A percentile compares a stretch with the other conserved stretches of the same genome.
Evolutionary conservation across 2,329 filamentous ascomycete species (phyloP).

Genomic region (Cytospora paraplurivora): DNA sequence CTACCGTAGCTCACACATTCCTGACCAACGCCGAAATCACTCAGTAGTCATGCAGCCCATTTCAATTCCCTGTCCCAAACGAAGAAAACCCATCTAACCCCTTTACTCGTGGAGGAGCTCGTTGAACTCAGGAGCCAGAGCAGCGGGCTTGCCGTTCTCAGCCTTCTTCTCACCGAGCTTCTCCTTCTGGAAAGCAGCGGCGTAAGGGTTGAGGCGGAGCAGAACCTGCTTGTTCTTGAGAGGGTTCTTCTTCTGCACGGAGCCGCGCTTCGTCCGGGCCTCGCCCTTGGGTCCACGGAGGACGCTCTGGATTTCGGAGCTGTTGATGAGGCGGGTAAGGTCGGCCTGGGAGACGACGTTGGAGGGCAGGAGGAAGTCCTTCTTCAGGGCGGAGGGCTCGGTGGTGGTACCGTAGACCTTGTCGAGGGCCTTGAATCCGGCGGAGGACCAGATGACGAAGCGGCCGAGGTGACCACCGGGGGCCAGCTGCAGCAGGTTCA

Average conservation of each 20-base stretch:
- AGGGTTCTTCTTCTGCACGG: constrained; percentile 99
- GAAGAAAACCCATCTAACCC: constrained; percentile 13
- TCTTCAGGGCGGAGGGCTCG: constrained; percentile 88
- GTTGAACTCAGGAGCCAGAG: constrained; percentile 34
- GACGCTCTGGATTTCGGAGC: constrained; percentile 95
- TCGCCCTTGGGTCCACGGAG: constrained; percentile 89
- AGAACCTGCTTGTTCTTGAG: constrained; percentile 98
- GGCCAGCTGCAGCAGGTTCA: constrained; percentile 99
- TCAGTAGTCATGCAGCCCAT: constrained; percentile 28
- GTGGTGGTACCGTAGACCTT: constrained; percentile 95
- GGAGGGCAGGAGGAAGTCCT: constrained; percentile 96
- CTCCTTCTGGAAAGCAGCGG: constrained; percentile 83
- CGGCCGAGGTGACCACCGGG: constrained; percentile 98
- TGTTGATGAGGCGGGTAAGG: constrained; percentile 98
- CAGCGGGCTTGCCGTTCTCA: constrained; percentile 33
- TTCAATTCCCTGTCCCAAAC: constrained; percentile 26
- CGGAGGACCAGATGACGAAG: constrained; percentile 98
- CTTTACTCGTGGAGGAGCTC: constrained; percentile 33
- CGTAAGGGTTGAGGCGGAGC: constrained; percentile 98
- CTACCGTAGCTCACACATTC: constrained; percentile 29
- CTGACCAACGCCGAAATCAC: constrained; percentile 30
- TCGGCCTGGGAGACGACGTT: constrained; percentile 94
- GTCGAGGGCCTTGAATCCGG: constrained; percentile 95
- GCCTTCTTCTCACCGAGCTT: constrained; percentile 72
- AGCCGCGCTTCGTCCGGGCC: constrained; percentile 82